Evolutionary conservation across 371 early-diverging fungal genomes (phyloP), one percentile per base, ranked within the genome.

Genomic region (Sporodiniella umbellata): DNA sequence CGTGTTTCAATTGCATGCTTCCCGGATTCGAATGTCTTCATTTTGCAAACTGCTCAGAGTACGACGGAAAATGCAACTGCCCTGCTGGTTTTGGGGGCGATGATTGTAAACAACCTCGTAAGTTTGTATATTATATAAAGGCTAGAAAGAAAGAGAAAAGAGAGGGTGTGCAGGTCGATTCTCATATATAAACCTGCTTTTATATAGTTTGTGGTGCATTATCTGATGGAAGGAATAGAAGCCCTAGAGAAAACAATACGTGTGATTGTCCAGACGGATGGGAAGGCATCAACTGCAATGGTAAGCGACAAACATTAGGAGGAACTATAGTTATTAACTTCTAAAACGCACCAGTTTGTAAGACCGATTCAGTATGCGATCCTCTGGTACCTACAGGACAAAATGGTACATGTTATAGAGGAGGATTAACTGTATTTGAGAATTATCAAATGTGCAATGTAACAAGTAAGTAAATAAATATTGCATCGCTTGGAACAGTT

Each of bases 251-350:
- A 25, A 78, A 70, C 18, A 65, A 78, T 28, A 63, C 74, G 8
- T 90, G 93, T 53, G 66, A 80, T 22, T 95, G 96, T 64, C 82
- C 85, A 37, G 86, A 87, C 24, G 96, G 94, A 11, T 96, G 93
- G 88, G 82, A 81, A 45, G 96, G 96, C 46, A 85, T 91, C 62
- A 94, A 93, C 54, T 96, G 96, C 68, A 92, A 90, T 64, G 87
- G 90, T 88, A 84, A 54, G 24, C 8, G 7, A 33, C 5, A 8
- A 49, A 10, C 18, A 22, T 2, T 18, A n/a, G n/a, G n/a, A n/a
- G n/a, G n/a, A n/a, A n/a, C n/a, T n/a, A n/a, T n/a, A n/a, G n/a
- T n/a, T n/a, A n/a, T n/a, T n/a, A n/a, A n/a, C n/a, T n/a, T n/a
- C n/a, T n/a, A n/a, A n/a, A n/a, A n/a, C n/a, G n/a, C n/a, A n/a